These are phyloP conservation scores for Rhododendron griersonianum DNA, from an alignment of 148 eudicot genomes.

Conservation along the genomic window DNA sequence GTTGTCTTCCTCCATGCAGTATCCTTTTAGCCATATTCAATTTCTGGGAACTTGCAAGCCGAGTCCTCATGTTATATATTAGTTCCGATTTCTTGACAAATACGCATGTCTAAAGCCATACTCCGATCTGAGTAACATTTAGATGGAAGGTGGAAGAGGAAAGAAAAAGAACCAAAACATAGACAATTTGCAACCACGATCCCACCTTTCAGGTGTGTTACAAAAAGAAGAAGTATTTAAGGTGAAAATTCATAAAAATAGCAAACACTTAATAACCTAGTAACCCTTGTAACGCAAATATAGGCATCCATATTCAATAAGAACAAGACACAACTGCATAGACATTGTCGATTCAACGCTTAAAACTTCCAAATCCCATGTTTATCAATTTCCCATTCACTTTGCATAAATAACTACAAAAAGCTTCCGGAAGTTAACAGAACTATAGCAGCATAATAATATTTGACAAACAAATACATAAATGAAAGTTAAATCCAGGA, in stretches of 20 bases:
- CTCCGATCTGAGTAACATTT: not conserved
- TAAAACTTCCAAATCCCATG: not conserved
- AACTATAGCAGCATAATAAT: not conserved
- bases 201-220: not conserved
- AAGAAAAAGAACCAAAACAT: not conserved
- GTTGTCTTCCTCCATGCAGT: too few species aligned
- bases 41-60: too few species aligned
- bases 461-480: not conserved
- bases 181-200: not conserved
- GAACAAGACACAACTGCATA: not conserved
- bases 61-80: too few species aligned
- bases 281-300: not conserved
- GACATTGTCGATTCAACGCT: not conserved
- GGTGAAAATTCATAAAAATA: not conserved
- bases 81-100: too few species aligned
- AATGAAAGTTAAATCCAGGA: not conserved
- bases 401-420: not conserved
- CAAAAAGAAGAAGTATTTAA: not conserved
- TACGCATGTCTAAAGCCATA: too few species aligned
- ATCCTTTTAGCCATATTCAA: too few species aligned
- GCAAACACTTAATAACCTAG: not conserved
- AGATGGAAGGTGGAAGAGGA: not conserved
- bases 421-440: not conserved
- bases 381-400: not conserved
- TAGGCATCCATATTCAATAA: not conserved